Conservation (phyloP, 495 filamentous ascomycete species). For the Daldinia decipiens region DNA sequence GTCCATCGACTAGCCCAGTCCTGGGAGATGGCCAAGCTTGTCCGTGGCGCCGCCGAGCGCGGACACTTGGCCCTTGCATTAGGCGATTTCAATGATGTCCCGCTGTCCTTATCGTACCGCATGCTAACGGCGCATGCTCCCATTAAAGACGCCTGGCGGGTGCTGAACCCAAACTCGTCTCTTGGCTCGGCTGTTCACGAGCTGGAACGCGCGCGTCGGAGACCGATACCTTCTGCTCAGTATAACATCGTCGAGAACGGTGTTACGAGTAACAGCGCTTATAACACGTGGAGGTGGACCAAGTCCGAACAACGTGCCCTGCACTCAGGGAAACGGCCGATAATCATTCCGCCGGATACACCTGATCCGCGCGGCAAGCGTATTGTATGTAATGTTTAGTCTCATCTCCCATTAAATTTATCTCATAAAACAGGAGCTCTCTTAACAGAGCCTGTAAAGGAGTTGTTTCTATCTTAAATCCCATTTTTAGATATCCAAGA, state of each 20-base stretch:
- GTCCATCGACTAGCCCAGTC: slow-evolving; percentile 92
- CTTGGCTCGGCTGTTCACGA: slow-evolving; percentile 73
- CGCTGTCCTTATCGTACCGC: slow-evolving; percentile 84
- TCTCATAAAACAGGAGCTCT: neutral
- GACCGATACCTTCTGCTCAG: slow-evolving; percentile 71
- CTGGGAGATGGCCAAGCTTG: slow-evolving; percentile 95
- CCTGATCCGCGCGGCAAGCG: slow-evolving; percentile 80
- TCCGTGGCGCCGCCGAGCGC: slow-evolving; percentile 83
- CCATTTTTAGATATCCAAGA: too few species aligned
- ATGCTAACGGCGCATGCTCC: slow-evolving; percentile 82
- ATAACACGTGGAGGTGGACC: slow-evolving; percentile 95
- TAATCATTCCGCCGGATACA: slow-evolving; percentile 66
- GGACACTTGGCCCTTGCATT: slow-evolving; percentile 86
- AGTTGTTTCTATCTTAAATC: neutral
- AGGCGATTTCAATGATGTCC: slow-evolving; percentile 96
- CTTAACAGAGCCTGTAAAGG: neutral
- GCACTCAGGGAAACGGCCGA: slow-evolving; percentile 52
- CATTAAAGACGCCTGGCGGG: slow-evolving; percentile 83
- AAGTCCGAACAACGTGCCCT: slow-evolving; percentile 69
- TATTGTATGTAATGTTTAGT: slow-evolving; percentile 51
- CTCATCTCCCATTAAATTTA: neutral
- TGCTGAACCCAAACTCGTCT: slow-evolving; percentile 81
- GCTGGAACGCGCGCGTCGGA: slow-evolving; percentile 66
- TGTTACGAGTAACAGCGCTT: slow-evolving; percentile 82
- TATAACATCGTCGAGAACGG: slow-evolving; percentile 84